Conservation (phyloP, 164 flowering plant species). For the Chimonanthus praecox region DNA sequence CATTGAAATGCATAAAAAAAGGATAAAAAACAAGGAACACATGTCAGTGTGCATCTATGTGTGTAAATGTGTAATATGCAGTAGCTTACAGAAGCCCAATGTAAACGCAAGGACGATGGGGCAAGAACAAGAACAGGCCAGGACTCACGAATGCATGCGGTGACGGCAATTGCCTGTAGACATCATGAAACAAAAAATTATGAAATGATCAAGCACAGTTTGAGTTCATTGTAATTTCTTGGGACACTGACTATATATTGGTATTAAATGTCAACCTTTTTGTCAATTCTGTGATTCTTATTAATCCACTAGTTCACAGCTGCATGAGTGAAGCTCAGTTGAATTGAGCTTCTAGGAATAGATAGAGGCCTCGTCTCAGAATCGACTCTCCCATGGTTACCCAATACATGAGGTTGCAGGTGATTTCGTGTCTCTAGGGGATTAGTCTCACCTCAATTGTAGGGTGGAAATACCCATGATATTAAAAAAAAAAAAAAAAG, state of each 20-base stretch:
- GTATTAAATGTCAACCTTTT: background rate
- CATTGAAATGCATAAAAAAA: background rate
- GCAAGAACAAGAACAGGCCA: constrained; percentile 98
- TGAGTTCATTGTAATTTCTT: background rate
- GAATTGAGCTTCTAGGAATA: too few species aligned
- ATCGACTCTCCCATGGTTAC: too few species aligned
- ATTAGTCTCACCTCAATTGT: too few species aligned
- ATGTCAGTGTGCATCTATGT: background rate
- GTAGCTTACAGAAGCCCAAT: constrained; percentile 89
- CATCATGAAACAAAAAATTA: constrained; percentile 4
- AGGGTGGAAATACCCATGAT: too few species aligned
- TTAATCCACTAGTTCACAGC: background rate
- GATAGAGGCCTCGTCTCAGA: too few species aligned
- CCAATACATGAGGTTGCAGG: too few species aligned
- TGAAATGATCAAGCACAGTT: background rate
- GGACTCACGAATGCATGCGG: constrained; percentile 69
- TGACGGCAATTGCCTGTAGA: constrained; percentile 81
- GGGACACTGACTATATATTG: background rate
- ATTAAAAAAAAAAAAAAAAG: too few species aligned
- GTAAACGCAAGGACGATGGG: constrained; percentile 92
- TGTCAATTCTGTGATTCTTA: background rate
- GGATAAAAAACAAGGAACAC: background rate
- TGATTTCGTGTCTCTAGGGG: too few species aligned
- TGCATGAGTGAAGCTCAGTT: too few species aligned
- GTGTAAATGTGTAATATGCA: too few species aligned